Percentiles rank a stretch among this genome's conserved stretches.
Evolutionary conservation across 345 rosid genomes (phyloP).

Genomic region (Leavenworthia alabamica): DNA sequence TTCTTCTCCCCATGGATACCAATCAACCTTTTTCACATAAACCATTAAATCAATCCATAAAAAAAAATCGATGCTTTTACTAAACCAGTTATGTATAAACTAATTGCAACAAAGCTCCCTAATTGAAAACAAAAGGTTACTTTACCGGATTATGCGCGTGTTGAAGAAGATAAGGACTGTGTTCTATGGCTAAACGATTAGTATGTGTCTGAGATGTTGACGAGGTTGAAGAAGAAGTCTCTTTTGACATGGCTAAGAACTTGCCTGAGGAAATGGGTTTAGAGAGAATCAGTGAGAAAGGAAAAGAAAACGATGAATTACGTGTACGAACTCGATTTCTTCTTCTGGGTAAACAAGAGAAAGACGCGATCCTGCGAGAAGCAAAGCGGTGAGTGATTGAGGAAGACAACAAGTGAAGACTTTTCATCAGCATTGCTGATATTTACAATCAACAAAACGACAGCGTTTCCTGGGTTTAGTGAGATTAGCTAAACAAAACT

Average conservation of each 20-base stretch:
- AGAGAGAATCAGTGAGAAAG: slow-evolving; percentile 23
- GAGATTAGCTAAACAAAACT: neutral
- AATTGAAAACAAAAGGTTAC: neutral
- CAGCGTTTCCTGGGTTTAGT: neutral
- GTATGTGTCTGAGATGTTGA: slow-evolving; percentile 39
- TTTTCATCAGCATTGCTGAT: slow-evolving; percentile 26
- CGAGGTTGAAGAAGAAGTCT: slow-evolving; percentile 29
- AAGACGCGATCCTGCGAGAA: slow-evolving; percentile 18
- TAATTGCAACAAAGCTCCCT: neutral
- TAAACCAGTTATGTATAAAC: neutral
- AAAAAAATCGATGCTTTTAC: slow-evolving; percentile 3
- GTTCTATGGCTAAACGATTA: slow-evolving; percentile 75
- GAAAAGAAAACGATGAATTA: slow-evolving; percentile 17
- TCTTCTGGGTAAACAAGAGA: slow-evolving; percentile 19
- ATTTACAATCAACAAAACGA: neutral
- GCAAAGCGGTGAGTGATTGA: slow-evolving; percentile 20
- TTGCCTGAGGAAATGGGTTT: slow-evolving; percentile 32
- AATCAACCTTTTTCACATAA: slow-evolving; percentile 52
- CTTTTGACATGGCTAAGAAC: slow-evolving; percentile 44
- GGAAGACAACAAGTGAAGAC: slow-evolving; percentile 25
- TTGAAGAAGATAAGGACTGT: slow-evolving; percentile 88
- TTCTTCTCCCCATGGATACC: slow-evolving; percentile 95
- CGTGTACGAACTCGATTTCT: neutral
- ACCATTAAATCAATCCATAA: neutral
- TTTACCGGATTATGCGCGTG: slow-evolving; percentile 84